Percentiles rank a stretch among this genome's conserved stretches.
Conservation (phyloP, 257 asterid genomes). For the Solanum rostratum region DNA sequence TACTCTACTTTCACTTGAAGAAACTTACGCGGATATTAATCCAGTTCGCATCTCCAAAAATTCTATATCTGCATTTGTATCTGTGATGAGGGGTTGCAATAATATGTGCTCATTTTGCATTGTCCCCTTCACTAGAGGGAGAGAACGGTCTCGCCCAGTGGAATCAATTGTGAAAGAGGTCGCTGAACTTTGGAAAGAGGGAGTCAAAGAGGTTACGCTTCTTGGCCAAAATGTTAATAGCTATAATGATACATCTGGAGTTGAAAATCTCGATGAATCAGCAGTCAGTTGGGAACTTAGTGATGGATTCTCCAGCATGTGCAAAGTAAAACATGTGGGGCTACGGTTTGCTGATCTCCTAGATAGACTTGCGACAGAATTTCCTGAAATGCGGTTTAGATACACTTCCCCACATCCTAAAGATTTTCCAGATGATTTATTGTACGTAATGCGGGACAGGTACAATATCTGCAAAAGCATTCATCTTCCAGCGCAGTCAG, state of each 20-base stretch:
- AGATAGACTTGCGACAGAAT: slow-evolving; percentile 71
- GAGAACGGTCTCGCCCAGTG: slow-evolving; percentile 90
- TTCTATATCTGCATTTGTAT: slow-evolving; percentile 87
- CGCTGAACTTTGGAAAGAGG: slow-evolving; percentile 82
- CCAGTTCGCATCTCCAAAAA: slow-evolving; percentile 93
- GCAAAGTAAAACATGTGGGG: slow-evolving; percentile 75
- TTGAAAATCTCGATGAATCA: slow-evolving; percentile 49
- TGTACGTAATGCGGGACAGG: slow-evolving; percentile 83
- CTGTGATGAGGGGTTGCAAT: slow-evolving; percentile 97
- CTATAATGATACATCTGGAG: slow-evolving; percentile 65
- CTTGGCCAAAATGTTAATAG: slow-evolving; percentile 98
- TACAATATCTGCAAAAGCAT: slow-evolving; percentile 86
- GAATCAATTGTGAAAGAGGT: slow-evolving; percentile 92
- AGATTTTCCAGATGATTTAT: slow-evolving; percentile 87
- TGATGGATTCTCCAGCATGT: slow-evolving; percentile 77
- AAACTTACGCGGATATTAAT: slow-evolving; percentile 90
- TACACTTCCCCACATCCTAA: slow-evolving; percentile 98
- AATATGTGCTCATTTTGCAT: slow-evolving; percentile 98
- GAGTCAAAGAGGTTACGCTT: slow-evolving; percentile 92
- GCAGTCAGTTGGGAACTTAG: slow-evolving; percentile 81
- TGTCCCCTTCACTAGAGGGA: slow-evolving; percentile 97
- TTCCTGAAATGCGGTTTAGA: slow-evolving; percentile 95
- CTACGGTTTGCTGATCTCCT: slow-evolving; percentile 91
- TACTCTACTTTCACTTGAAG: slow-evolving; percentile 94
- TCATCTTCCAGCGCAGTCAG: slow-evolving; percentile 95